Evolutionary conservation across 805 yeast species (phyloP), one percentile per base, ranked within the genome.

Genomic region (Nakazawaea molendinolei): DNA sequence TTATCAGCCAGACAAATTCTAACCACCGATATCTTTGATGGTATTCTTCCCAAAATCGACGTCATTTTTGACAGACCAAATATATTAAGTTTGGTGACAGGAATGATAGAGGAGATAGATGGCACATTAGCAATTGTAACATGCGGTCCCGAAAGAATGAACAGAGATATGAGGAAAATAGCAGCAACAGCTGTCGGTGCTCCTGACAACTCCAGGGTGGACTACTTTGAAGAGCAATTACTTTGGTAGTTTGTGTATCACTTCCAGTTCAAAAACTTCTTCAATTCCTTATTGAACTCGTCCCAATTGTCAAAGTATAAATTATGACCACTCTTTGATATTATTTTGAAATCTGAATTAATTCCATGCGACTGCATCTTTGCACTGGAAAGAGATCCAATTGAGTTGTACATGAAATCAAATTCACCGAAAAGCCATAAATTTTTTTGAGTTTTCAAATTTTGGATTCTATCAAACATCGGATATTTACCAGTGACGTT

Each of bases 311-410:
- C 95, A 43, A 83, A 60, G 50, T 81, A 84, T 20, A 84, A 46
- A 50, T 84, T 90, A 56, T 84, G 94, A 1, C 94, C 94, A 1
- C 85, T 69, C 40, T 74, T 64, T 5, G 69, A 65, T 7, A 84
- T 65, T 2, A 63, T 46, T 13, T 48, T 54, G 38, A 56, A 69
- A 9, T 43, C 23, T 1, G 73, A 64, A 22, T 54, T 42, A 3
- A 23, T 25, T 8, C 34, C 38, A 5, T 16, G 18, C 7, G 49
- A 40, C 15, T 50, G 42, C 19, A 56, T 43, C 33, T 49, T 44
- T 13, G 57, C 46, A 2, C 54, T 60, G 28, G 67, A 67, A 18
- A 65, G 64, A 15, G 54, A 47, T 4, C 86, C 87, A 20, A 81
- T 79, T 23, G 67, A 69, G 23, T 63, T 67, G 45, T 74, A 76